Evolutionary conservation across 352 stramenopile genomes (phyloP).

Genomic region (Phytophthora ramorum): DNA sequence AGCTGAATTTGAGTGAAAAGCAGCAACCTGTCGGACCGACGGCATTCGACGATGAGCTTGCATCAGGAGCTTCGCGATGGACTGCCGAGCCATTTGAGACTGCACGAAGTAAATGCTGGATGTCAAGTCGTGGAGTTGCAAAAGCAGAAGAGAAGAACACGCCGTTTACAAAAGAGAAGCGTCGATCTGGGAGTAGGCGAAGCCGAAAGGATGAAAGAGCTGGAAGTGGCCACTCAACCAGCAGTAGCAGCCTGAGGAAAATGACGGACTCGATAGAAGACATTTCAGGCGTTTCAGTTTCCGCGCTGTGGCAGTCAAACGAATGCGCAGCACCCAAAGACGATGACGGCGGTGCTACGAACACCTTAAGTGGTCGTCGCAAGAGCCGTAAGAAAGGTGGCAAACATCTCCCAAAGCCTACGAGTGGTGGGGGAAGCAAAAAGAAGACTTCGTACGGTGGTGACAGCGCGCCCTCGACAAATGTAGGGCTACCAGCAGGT

Average conservation of each 20-base stretch:
- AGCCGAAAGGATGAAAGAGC: conserved; percentile 45
- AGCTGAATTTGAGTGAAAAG: conserved; percentile 39
- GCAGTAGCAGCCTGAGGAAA: conserved; percentile 48
- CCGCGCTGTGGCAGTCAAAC: conserved; percentile 23
- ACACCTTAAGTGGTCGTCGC: conserved; percentile 34
- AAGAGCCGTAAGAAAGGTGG: conserved; percentile 48
- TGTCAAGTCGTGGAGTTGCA: conserved; percentile 41
- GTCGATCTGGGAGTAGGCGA: conserved; percentile 47
- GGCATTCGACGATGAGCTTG: conserved; percentile 25
- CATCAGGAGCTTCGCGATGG: conserved; percentile 24
- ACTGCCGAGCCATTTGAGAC: conserved; percentile 38
- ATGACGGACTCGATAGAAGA: conserved; percentile 43
- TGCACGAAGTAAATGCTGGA: conserved; percentile 47
- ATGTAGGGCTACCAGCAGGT: conserved; percentile 24
- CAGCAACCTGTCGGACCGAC: conserved; percentile 19
- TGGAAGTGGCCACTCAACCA: conserved; percentile 38
- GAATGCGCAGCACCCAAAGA: conserved; percentile 48
- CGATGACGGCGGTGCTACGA: conserved; percentile 39
- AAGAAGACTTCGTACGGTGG: conserved; percentile 39
- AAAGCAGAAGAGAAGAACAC: conserved; percentile 59
- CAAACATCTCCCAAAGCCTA: conserved; percentile 51
- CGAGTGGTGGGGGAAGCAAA: conserved; percentile 37
- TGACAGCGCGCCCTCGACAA: conserved; percentile 15
- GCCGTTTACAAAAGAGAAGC: conserved; percentile 44
- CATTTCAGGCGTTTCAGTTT: conserved; percentile 13